Conservation (phyloP, 352 stramenopile genomes). For the Phytophthora idaei region DNA sequence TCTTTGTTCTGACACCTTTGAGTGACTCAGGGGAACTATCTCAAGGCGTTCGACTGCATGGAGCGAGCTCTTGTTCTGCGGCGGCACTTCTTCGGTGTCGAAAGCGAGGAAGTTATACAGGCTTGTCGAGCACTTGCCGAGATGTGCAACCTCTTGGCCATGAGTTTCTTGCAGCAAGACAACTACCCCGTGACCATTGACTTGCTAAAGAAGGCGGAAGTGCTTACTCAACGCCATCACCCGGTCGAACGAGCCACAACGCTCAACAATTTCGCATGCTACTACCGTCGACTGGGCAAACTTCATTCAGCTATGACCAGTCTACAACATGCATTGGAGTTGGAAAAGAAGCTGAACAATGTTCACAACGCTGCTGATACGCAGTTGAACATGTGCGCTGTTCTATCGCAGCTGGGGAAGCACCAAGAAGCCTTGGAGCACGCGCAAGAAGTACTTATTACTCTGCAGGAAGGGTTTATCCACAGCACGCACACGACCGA, state of each 20-base stretch:
- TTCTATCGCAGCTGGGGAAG: conserved; percentile 89
- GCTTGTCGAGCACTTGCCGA: conserved; percentile 91
- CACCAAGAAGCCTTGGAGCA: conserved; percentile 88
- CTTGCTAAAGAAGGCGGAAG: conserved; percentile 93
- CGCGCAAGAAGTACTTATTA: conserved; percentile 86
- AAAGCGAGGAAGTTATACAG: conserved; percentile 83
- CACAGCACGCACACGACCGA: conserved; percentile 24
- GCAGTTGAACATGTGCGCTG: conserved; percentile 93
- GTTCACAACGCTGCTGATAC: conserved; percentile 90
- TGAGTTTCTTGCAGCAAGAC: conserved; percentile 94
- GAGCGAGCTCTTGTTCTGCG: conserved; percentile 91
- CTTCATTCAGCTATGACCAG: conserved; percentile 92
- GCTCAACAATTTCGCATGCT: conserved; percentile 95
- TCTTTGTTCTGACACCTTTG: background rate
- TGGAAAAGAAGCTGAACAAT: conserved; percentile 80
- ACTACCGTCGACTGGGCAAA: conserved; percentile 89
- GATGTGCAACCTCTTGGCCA: conserved; percentile 94
- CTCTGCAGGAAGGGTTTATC: conserved; percentile 91
- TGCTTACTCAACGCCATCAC: conserved; percentile 86
- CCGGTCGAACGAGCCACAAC: conserved; percentile 85
- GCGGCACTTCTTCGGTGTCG: conserved; percentile 92
- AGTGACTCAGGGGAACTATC: conserved; percentile 82
- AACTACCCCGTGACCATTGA: conserved; percentile 92
- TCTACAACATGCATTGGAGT: conserved; percentile 88
- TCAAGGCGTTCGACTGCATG: conserved; percentile 93